A percentile compares a stretch with the other conserved stretches of the same genome.
Conservation (phyloP, 2,329 filamentous ascomycete genomes). For the Arachnopeziza araneosa region DNA sequence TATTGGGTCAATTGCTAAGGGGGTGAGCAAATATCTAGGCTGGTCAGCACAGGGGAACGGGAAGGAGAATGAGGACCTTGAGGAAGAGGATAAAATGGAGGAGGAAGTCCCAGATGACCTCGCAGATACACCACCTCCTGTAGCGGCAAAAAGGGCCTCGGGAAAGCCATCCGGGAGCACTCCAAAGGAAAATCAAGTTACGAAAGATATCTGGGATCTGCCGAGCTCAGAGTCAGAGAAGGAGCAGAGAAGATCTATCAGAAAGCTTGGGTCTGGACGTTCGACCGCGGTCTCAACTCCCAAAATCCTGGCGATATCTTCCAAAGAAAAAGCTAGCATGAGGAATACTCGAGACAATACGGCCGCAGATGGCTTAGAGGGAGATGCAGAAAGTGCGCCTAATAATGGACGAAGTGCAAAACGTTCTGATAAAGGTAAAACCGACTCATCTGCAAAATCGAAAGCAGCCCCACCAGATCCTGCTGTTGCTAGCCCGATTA, state of each 20-base stretch:
- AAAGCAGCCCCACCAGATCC: slow-evolving; percentile 1
- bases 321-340: neutral
- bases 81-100: slow-evolving; percentile 11
- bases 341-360: neutral
- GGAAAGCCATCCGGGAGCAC: slow-evolving; percentile 2
- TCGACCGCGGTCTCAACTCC: neutral
- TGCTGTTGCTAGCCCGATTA: neutral
- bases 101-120: slow-evolving; percentile 7
- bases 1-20: neutral
- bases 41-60: neutral
- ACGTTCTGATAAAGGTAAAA: neutral
- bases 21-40: slow-evolving; percentile 6
- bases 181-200: neutral
- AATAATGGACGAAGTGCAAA: neutral
- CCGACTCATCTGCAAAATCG: neutral
- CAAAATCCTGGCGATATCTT: neutral
- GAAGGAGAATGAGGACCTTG: neutral
- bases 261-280: slow-evolving; percentile 1
- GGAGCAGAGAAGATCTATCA: neutral
- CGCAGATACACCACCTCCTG: neutral
- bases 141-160: slow-evolving; percentile 3
- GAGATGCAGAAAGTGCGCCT: neutral
- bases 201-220: slow-evolving; percentile 15
- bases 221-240: slow-evolving; percentile 6
- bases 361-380: neutral